A percentile compares a stretch with the other conserved stretches of the same genome.
Evolutionary conservation across 148 eudicot species (phyloP).

Genomic region (Euryodendron excelsum): DNA sequence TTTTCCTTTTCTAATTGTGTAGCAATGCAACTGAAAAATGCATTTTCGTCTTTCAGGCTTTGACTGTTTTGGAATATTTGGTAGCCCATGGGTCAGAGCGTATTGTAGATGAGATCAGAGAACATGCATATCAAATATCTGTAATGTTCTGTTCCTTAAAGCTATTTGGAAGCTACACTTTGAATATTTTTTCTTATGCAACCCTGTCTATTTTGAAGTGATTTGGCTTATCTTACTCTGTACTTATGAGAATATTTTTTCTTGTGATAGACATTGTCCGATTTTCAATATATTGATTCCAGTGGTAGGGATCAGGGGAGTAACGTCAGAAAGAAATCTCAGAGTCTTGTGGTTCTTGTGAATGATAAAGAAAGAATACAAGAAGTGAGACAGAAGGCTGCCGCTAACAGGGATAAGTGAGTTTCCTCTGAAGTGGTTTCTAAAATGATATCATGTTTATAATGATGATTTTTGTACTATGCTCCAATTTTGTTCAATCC

Average conservation of each 20-base stretch:
- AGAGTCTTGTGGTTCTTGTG: slow-evolving; percentile 76
- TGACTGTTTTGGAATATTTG: slow-evolving; percentile 89
- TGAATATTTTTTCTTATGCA: background rate
- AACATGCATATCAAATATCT: slow-evolving; percentile 92
- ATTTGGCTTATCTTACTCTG: slow-evolving; percentile 11
- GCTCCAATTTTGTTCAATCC: background rate
- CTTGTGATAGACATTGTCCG: slow-evolving; percentile 69
- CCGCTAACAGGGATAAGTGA: slow-evolving; percentile 91
- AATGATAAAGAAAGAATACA: slow-evolving; percentile 94
- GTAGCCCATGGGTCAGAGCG: slow-evolving; percentile 97
- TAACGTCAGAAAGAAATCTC: slow-evolving; percentile 93
- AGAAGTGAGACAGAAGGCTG: slow-evolving; percentile 95
- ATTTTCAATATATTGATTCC: slow-evolving; percentile 92
- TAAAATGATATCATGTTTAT: background rate
- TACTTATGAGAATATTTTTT: slow-evolving; percentile 11
- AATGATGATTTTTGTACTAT: background rate
- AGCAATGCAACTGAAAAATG: slow-evolving; percentile 7
- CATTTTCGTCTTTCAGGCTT: slow-evolving; percentile 50
- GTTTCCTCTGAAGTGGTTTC: slow-evolving; percentile 19
- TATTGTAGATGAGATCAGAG: slow-evolving; percentile 89
- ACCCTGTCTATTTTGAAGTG: background rate
- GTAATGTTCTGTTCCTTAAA: slow-evolving; percentile 32
- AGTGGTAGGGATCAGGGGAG: slow-evolving; percentile 94
- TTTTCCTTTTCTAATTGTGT: background rate
- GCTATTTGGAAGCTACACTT: slow-evolving; percentile 1